These are phyloP conservation scores for Pontederia paniculata DNA, from an alignment of 176 grass and related monocot species.

Conservation along the genomic window DNA sequence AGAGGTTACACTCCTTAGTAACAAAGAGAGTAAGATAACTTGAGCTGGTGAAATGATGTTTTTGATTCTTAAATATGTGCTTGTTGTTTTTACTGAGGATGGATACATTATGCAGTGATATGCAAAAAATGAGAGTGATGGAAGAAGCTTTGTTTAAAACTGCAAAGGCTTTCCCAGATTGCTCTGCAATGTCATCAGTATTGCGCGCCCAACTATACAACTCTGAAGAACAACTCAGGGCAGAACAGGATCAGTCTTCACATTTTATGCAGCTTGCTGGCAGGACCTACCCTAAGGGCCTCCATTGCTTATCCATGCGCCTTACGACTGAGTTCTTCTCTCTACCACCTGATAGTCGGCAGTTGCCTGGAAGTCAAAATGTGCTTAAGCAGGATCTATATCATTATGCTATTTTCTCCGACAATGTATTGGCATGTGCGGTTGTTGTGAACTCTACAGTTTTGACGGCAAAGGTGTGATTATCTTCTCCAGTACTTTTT, in stretches of 20 bases:
- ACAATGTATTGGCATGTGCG: conserved; percentile 70
- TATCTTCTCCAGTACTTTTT: not conserved
- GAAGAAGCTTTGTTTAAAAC: conserved; percentile 54
- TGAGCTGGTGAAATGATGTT: not conserved
- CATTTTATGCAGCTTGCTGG: conserved; percentile 64
- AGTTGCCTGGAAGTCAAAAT: conserved; percentile 27
- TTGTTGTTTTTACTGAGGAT: conserved; percentile 29
- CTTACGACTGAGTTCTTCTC: conserved; percentile 68
- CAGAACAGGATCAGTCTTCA: conserved; percentile 48
- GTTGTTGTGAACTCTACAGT: conserved; percentile 82
- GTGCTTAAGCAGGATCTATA: conserved; percentile 30
- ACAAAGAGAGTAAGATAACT: too few relatives aligned
- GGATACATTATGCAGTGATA: conserved; percentile 33
- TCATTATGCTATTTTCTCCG: conserved; percentile 83
- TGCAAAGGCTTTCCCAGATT: conserved; percentile 46
- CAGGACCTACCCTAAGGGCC: conserved; percentile 64
- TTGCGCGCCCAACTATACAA: conserved; percentile 55
- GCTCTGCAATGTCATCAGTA: conserved; percentile 54
- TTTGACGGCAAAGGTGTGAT: conserved; percentile 55
- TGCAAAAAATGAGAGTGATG: conserved; percentile 82
- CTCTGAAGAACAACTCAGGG: conserved; percentile 71
- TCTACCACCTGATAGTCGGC: conserved; percentile 31
- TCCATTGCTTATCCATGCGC: conserved; percentile 72
- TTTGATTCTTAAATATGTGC: conserved; percentile 4
- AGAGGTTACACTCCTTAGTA: too few relatives aligned